A percentile compares a stretch with the other conserved stretches of the same genome.
phyloP scores from a whole-genome alignment of 2,329 filamentous ascomycete species.

The Penicillium sp. region DNA sequence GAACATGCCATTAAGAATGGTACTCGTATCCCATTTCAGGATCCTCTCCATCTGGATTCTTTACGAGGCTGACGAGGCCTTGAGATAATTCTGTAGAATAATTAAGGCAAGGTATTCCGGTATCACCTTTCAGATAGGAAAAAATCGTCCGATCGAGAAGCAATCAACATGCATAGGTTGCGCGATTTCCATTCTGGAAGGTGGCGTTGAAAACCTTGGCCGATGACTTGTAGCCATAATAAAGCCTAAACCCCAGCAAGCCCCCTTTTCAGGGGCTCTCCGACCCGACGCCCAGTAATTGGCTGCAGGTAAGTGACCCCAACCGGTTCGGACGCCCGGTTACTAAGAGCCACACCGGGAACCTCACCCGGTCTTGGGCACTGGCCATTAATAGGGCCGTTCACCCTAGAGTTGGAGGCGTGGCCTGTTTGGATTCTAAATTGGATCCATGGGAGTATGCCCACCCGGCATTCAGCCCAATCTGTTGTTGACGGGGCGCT shows the following conservation, averaged over 20 bases:
- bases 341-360: background rate
- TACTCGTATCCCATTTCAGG: background rate
- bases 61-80: background rate
- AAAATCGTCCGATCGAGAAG: background rate
- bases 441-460: background rate
- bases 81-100: background rate
- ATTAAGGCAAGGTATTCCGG: background rate
- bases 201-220: background rate
- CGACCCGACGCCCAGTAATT: background rate
- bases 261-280: background rate
- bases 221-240: background rate
- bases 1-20: background rate
- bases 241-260: background rate
- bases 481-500: background rate
- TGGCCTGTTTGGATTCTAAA: background rate
- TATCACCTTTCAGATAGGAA: background rate
- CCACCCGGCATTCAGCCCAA: background rate
- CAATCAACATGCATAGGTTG: background rate
- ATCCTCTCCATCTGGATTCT: background rate
- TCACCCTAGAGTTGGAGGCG: background rate
- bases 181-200: background rate
- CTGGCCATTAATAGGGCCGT: background rate
- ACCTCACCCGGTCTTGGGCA: background rate
- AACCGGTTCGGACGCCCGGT: background rate
- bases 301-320: background rate